These are phyloP conservation scores for Cystobasidiaceae sp. DNA, from an alignment of 1,284 basidiomycete genomes.

Conservation along the genomic window DNA sequence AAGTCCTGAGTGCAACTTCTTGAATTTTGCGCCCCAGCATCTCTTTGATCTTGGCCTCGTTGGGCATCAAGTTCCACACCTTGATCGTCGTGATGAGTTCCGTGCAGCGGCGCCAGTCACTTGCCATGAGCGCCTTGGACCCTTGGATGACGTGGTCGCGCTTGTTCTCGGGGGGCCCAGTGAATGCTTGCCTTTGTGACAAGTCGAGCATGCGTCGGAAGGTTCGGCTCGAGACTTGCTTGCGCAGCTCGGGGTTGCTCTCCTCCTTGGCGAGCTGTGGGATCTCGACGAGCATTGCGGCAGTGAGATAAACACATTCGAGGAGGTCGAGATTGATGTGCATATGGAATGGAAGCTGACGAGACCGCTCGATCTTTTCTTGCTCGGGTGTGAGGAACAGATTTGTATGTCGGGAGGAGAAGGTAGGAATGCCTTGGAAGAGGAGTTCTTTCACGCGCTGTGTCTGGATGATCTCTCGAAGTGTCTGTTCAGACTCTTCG, in stretches of 20 bases:
- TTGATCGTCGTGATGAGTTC: slow-evolving; percentile 93
- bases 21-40: slow-evolving; percentile 93
- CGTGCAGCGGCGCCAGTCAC: slow-evolving; percentile 93
- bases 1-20: slow-evolving; percentile 93
- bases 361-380: slow-evolving; percentile 90
- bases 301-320: slow-evolving; percentile 95
- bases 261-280: slow-evolving; percentile 90
- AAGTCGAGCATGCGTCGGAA: slow-evolving; percentile 95
- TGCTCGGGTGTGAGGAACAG: slow-evolving; percentile 68
- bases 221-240: slow-evolving; percentile 83
- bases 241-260: slow-evolving; percentile 71
- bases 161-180: slow-evolving; percentile 96
- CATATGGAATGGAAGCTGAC: slow-evolving; percentile 98
- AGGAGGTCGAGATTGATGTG: slow-evolving; percentile 98
- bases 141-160: slow-evolving; percentile 99
- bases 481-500: slow-evolving; percentile 83
- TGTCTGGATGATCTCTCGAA: slow-evolving; percentile 93
- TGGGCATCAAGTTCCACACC: slow-evolving; percentile 95
- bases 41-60: slow-evolving; percentile 78
- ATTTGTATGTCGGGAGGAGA: slow-evolving; percentile 49
- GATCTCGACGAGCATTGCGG: slow-evolving; percentile 97
- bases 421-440: slow-evolving; percentile 92
- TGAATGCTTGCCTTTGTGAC: slow-evolving; percentile 95
- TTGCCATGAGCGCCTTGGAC: slow-evolving; percentile 89
- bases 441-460: slow-evolving; percentile 93